Conservation (phyloP, 495 filamentous ascomycete genomes). For the Penicillium manginii region DNA sequence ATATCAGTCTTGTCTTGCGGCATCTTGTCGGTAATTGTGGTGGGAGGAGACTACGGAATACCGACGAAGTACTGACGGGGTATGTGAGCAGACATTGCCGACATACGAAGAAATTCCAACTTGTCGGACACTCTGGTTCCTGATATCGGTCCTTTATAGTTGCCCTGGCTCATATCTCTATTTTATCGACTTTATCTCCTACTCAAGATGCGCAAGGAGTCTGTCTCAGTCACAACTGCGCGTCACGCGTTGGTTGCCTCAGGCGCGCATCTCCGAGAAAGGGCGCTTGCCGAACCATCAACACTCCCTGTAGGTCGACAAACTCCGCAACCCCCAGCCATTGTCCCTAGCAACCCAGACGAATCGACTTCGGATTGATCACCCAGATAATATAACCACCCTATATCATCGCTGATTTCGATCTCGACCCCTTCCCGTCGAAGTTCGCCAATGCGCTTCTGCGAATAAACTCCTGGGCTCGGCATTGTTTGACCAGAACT, state of each 20-base stretch:
- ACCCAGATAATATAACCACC: neutral
- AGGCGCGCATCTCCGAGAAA: slow-evolving; percentile 30
- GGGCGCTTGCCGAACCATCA: slow-evolving; percentile 21
- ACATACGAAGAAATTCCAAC: too few relatives aligned
- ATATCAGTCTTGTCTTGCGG: too few relatives aligned
- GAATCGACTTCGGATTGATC: neutral
- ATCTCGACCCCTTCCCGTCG: neutral
- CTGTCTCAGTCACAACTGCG: slow-evolving; percentile 7
- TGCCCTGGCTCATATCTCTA: too few relatives aligned
- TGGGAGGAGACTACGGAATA: too few relatives aligned
- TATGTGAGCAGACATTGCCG: too few relatives aligned
- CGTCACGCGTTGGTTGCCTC: slow-evolving; percentile 41
- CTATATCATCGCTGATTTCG: neutral
- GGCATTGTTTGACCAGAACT: slow-evolving; percentile 5
- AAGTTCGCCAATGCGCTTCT: slow-evolving; percentile 1
- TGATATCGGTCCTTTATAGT: too few relatives aligned
- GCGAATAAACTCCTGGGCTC: slow-evolving; percentile 11
- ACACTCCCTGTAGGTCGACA: slow-evolving; percentile 2
- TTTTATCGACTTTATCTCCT: too few relatives aligned
- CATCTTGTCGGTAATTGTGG: too few relatives aligned
- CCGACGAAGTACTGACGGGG: too few relatives aligned
- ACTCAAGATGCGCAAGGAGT: too few relatives aligned
- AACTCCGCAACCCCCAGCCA: slow-evolving; percentile 8
- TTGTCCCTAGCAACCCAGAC: slow-evolving; percentile 12
- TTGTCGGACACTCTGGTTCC: too few relatives aligned